Percentiles rank a stretch among this genome's conserved stretches.
phyloP scores from a whole-genome alignment of 768 basidiomycete species.

The Pilatotrama ljubarskyi region DNA sequence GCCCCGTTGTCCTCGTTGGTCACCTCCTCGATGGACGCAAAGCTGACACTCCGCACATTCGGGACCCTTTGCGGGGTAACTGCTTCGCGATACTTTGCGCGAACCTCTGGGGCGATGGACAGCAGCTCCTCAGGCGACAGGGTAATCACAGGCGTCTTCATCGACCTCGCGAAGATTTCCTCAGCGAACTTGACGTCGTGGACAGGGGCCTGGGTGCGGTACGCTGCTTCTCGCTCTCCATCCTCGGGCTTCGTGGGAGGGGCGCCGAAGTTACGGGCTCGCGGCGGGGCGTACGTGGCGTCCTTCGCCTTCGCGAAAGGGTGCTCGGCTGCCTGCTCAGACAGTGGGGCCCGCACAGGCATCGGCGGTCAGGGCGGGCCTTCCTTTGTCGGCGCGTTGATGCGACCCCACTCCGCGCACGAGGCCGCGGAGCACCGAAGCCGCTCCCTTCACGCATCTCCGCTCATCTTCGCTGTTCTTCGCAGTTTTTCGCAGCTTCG shows the following conservation, averaged over 20 bases:
- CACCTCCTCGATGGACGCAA: no score
- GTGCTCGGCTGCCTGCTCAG: neutral
- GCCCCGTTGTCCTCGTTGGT: no score
- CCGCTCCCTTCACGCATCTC: no score
- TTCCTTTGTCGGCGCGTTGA: neutral
- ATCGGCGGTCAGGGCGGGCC: neutral
- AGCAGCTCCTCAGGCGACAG: neutral
- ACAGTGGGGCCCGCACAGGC: neutral
- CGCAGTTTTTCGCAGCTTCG: no score
- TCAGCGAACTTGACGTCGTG: neutral
- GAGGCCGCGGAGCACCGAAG: no score
- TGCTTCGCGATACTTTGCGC: conserved; percentile 28
- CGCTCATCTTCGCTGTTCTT: no score
- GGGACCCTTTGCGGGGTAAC: no score
- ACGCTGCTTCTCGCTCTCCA: neutral
- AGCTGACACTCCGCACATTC: no score
- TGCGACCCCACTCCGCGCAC: no score
- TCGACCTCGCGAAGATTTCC: neutral
- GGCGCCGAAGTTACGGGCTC: neutral
- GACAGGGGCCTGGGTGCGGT: neutral
- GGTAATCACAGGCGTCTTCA: neutral
- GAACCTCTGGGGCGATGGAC: neutral
- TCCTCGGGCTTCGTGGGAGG: neutral
- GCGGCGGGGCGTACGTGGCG: neutral
- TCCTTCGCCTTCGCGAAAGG: neutral